Evolutionary conservation across 305 asterid species (phyloP).

Genomic region (Solanum hybrid): DNA sequence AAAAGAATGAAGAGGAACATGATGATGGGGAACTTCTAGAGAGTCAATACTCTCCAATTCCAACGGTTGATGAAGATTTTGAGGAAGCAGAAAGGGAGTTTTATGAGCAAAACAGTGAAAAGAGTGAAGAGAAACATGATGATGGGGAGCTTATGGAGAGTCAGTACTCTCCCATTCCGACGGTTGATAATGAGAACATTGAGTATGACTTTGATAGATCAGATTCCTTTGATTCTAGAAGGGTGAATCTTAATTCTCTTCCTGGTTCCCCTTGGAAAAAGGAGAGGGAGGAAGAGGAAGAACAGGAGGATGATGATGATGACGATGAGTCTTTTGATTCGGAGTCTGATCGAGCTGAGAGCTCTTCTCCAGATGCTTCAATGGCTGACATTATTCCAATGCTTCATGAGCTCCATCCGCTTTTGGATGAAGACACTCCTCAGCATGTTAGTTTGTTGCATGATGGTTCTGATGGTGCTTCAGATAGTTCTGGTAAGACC

Average conservation of each 20-base stretch:
- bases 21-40: conserved; percentile 27
- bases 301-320: conserved; percentile 28
- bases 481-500: conserved; percentile 34
- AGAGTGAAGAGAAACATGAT: conserved; percentile 29
- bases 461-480: conserved; percentile 46
- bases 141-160: conserved; percentile 28
- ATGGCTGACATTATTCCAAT: conserved; percentile 90
- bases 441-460: conserved; percentile 28
- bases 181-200: conserved; percentile 30
- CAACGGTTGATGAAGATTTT: conserved; percentile 11
- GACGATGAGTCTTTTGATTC: conserved; percentile 44
- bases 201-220: conserved; percentile 45
- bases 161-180: conserved; percentile 25
- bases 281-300: conserved; percentile 23
- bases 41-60: conserved; percentile 24
- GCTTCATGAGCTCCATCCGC: conserved; percentile 93
- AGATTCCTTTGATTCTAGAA: conserved; percentile 62
- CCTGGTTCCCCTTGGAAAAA: conserved; percentile 70
- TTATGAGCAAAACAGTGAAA: conserved; percentile 16
- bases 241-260: conserved; percentile 54
- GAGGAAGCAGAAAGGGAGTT: conserved; percentile 20
- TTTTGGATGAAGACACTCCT: conserved; percentile 60
- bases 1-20: conserved; percentile 28
- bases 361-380: conserved; percentile 95
- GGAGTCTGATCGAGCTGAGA: conserved; percentile 70